These are phyloP conservation scores for Ogataea hybrid DNA, from an alignment of 1,139 yeast genomes.

Conservation along the genomic window DNA sequence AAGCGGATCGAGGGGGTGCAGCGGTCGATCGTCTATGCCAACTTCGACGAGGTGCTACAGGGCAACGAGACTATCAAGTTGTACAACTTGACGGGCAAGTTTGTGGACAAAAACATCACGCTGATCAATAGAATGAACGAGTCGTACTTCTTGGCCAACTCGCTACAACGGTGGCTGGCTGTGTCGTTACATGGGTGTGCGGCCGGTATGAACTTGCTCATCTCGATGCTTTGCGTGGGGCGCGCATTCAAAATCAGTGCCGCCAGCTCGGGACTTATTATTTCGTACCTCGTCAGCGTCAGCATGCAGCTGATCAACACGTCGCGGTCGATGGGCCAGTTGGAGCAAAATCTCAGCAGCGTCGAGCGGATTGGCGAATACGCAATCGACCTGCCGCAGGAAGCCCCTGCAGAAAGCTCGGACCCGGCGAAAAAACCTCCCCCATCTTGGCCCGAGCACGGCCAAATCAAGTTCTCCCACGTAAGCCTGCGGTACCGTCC, in stretches of 20 bases:
- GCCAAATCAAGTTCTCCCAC: conserved; percentile 55
- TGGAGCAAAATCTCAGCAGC: conserved; percentile 81
- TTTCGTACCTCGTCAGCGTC: conserved; percentile 50
- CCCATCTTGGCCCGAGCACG: conserved; percentile 62
- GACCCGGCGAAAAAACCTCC: conserved; percentile 29
- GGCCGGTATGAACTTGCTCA: conserved; percentile 40
- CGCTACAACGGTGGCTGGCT: conserved; percentile 62
- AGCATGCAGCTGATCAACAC: conserved; percentile 51
- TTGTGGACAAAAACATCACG: conserved; percentile 40
- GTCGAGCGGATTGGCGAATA: conserved; percentile 79
- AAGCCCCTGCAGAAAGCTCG: conserved; percentile 44
- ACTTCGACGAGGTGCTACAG: conserved; percentile 56
- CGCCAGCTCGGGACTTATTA: conserved; percentile 49
- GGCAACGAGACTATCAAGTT: conserved; percentile 60
- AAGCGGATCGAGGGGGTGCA: conserved; percentile 62
- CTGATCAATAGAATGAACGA: conserved; percentile 53
- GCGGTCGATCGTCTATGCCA: conserved; percentile 61
- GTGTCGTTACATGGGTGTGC: conserved; percentile 48
- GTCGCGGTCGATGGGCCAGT: conserved; percentile 58
- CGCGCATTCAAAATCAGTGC: conserved; percentile 46
- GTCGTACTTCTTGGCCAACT: conserved; percentile 50
- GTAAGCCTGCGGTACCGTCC: conserved; percentile 71
- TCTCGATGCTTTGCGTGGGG: conserved; percentile 44
- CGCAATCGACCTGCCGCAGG: conserved; percentile 66
- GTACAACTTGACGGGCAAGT: conserved; percentile 39